Conservation (phyloP, 768 basidiomycete species). For the Russula sp. region DNA sequence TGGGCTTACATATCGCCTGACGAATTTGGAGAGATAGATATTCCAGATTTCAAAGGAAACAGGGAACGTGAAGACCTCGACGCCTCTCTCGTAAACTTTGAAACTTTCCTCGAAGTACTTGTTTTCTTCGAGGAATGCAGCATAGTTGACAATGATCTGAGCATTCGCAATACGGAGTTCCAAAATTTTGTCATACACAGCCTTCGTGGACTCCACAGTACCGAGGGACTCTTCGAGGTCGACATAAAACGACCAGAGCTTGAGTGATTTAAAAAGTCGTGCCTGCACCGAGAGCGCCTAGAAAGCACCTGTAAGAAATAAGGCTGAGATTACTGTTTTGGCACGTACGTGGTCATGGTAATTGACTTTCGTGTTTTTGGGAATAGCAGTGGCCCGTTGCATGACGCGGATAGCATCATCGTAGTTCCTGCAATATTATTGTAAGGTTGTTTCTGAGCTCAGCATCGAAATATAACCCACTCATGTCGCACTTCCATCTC, state of each 20-base stretch:
- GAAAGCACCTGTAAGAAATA: background rate
- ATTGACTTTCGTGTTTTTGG: conserved; percentile 84
- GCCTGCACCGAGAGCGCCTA: conserved; percentile 81
- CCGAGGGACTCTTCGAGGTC: conserved; percentile 98
- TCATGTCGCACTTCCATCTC: conserved; percentile 96
- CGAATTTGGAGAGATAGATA: conserved; percentile 94
- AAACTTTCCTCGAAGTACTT: conserved; percentile 98
- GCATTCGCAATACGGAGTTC: conserved; percentile 97
- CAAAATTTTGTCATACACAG: conserved; percentile 92
- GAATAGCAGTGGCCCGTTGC: conserved; percentile 91
- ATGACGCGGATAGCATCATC: conserved; percentile 93
- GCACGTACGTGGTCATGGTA: conserved; percentile 88
- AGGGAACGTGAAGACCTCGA: conserved; percentile 96
- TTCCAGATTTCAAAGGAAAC: conserved; percentile 99
- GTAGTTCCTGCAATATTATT: conserved; percentile 63
- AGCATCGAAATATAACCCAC: conserved; percentile 43
- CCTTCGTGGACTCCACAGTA: conserved; percentile 84
- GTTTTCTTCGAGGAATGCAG: conserved; percentile 95
- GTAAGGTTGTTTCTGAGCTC: conserved; percentile 18
- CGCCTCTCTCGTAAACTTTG: conserved; percentile 97
- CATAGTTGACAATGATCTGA: conserved; percentile 95
- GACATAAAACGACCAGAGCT: conserved; percentile 98
- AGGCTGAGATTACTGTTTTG: conserved; percentile 19
- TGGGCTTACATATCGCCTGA: conserved; percentile 83
- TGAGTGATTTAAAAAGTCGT: conserved; percentile 94